Conservation (phyloP, 208 protist genomes). For the Trypanosomatidae sp. region DNA sequence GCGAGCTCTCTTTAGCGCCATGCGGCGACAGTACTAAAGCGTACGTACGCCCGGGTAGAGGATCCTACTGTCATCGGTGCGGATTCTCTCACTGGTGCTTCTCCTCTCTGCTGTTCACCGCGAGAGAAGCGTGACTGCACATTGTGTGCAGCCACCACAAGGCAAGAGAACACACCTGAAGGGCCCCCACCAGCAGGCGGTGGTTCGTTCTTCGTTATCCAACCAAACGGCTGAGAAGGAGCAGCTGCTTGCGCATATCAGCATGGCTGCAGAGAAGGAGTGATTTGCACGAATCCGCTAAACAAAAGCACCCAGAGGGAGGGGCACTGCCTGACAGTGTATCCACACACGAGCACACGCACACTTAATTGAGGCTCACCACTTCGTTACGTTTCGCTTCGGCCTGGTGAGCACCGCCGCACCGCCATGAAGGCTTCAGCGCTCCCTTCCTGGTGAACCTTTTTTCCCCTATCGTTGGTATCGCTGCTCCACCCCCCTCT, state of each 20-base stretch:
- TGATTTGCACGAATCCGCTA: not conserved
- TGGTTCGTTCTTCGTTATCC: no score
- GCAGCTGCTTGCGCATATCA: not conserved
- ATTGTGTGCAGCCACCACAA: not conserved
- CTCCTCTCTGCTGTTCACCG: not conserved
- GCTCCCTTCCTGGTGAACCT: not conserved
- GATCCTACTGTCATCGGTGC: not conserved
- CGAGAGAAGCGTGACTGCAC: not conserved
- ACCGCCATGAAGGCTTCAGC: no score
- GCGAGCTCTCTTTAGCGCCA: constrained; percentile 47
- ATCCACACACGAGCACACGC: not conserved
- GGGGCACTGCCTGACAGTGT: not conserved
- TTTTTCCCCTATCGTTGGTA: not conserved
- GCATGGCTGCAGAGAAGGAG: not conserved
- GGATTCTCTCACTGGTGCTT: not conserved
- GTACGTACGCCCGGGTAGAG: not conserved
- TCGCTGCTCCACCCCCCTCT: not conserved
- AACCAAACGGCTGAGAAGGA: not conserved
- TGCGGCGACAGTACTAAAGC: constrained; percentile 16
- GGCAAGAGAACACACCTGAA: not conserved
- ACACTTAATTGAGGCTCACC: not conserved
- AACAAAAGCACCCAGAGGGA: not conserved
- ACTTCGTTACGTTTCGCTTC: not conserved
- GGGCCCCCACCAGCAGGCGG: not conserved
- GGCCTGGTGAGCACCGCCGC: no score